These are phyloP conservation scores for Blastocystis sp. DNA, from an alignment of 352 stramenopile species.

Conservation along the genomic window DNA sequence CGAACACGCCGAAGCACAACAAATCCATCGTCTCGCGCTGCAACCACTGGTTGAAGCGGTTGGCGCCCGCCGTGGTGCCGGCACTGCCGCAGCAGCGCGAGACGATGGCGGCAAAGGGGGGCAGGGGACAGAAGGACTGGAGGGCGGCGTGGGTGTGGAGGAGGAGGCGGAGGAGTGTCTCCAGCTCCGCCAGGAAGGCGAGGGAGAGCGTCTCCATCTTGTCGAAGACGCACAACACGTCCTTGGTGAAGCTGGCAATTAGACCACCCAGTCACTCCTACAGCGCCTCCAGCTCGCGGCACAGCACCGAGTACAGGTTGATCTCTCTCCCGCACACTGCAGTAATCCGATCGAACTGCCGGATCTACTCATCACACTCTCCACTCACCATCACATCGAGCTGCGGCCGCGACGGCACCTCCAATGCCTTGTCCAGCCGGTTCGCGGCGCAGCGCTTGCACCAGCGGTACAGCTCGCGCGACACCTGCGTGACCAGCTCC, in stretches of 20 bases:
- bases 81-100: not conserved
- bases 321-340: not conserved
- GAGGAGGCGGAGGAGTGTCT: not conserved
- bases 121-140: not conserved
- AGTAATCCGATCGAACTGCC: not conserved
- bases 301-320: not conserved
- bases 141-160: not conserved
- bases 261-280: not conserved
- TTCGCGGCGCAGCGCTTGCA: not conserved
- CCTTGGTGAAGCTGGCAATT: not conserved
- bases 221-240: not conserved
- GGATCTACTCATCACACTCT: not conserved
- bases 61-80: not conserved
- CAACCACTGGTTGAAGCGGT: slow-evolving; percentile 3
- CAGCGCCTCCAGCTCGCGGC: not conserved
- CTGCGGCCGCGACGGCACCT: not conserved
- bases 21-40: not conserved
- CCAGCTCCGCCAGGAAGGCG: not conserved
- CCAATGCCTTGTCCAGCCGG: not conserved
- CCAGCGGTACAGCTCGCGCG: not conserved
- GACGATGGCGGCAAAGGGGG: not conserved
- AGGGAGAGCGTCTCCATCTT: not conserved
- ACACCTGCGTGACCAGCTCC: not conserved
- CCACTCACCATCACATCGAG: not conserved
- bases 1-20: not conserved